Evolutionary conservation across 768 basidiomycete genomes (phyloP).

Genomic region (Kwoniella heveanensis): DNA sequence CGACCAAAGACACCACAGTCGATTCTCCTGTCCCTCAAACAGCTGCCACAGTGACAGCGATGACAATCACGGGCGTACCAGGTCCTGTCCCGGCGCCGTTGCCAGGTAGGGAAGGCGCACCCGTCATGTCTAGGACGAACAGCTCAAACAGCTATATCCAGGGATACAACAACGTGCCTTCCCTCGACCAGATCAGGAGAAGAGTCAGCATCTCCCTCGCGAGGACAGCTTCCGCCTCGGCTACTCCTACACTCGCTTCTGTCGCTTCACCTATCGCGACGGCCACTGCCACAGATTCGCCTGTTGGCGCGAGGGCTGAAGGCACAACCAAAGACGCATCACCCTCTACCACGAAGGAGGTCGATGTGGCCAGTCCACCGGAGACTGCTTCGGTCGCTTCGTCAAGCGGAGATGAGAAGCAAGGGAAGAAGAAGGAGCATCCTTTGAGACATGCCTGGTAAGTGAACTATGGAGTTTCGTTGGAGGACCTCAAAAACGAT

Average conservation of each 20-base stretch:
- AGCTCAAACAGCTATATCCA: constrained; percentile 34
- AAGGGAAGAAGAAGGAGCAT: constrained; percentile 57
- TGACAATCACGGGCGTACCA: not conserved
- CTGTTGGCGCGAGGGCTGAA: not conserved
- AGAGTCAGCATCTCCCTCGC: constrained; percentile 23
- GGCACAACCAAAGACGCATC: not conserved
- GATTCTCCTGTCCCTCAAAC: not conserved
- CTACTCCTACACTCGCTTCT: not conserved
- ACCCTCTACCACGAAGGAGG: not conserved
- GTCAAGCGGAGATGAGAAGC: constrained; percentile 2
- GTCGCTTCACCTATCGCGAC: not conserved
- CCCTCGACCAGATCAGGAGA: constrained; percentile 39
- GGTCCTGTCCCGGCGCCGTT: not conserved
- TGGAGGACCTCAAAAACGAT: no score
- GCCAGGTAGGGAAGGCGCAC: constrained; percentile 9
- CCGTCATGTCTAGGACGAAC: constrained; percentile 14
- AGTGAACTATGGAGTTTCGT: no score
- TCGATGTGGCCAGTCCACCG: constrained; percentile 11
- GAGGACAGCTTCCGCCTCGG: not conserved
- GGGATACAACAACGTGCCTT: constrained; percentile 47
- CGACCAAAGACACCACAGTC: not conserved
- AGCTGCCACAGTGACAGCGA: not conserved
- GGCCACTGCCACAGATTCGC: not conserved
- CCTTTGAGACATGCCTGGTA: constrained; percentile 83
- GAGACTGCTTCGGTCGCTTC: constrained; percentile 17